Evolutionary conservation across 805 yeast genomes (phyloP).

Genomic region (Monosporozyma aquatica): DNA sequence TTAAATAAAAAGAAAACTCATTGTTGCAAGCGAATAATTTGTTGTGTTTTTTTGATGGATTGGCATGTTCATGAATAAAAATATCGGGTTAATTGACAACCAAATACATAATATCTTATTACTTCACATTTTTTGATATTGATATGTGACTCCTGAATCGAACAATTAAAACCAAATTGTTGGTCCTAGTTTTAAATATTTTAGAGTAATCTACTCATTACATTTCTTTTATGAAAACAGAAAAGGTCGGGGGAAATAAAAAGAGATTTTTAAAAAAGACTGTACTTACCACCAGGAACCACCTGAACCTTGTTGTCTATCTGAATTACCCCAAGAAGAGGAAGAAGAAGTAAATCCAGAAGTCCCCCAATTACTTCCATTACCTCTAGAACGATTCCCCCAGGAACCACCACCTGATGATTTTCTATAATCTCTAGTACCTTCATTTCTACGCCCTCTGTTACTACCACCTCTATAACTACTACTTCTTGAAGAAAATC

Average conservation of each 20-base stretch:
- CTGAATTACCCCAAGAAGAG: constrained; percentile 31
- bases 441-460: constrained; percentile 38
- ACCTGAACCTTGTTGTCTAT: constrained; percentile 7
- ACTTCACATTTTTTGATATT: too few relatives aligned
- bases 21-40: too few relatives aligned
- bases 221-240: not conserved
- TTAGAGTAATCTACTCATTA: too few relatives aligned
- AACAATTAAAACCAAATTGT: too few relatives aligned
- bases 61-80: not conserved
- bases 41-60: too few relatives aligned
- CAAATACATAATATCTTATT: too few relatives aligned
- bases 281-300: constrained; percentile 11
- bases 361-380: constrained; percentile 7
- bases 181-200: too few relatives aligned
- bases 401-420: constrained; percentile 21
- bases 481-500: constrained; percentile 61
- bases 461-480: constrained; percentile 38
- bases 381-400: constrained; percentile 16
- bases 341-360: constrained; percentile 27
- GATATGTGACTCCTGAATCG: too few relatives aligned
- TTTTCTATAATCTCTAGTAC: constrained; percentile 46
- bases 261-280: not conserved
- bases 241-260: not conserved
- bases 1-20: too few relatives aligned
- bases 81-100: not conserved